These are phyloP conservation scores for Tarenaya hassleriana DNA, from an alignment of 345 rosid species.

Conservation along the genomic window DNA sequence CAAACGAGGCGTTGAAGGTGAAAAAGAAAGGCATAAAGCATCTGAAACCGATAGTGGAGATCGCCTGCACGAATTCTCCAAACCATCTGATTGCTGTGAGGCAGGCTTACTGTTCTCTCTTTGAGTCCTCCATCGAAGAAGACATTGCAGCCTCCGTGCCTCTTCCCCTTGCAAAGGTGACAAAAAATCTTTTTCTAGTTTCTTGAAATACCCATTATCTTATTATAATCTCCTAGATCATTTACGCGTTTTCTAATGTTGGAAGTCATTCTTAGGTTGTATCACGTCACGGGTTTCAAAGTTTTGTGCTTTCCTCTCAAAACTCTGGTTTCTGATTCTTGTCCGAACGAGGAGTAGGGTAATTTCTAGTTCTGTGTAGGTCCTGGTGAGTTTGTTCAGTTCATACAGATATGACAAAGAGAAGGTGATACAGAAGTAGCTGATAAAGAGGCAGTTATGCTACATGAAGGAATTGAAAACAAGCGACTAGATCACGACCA, in stretches of 20 bases:
- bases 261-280: background rate
- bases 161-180: slow-evolving; percentile 60
- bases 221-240: too few species aligned
- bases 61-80: slow-evolving; percentile 71
- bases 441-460: slow-evolving; percentile 49
- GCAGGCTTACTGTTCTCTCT: slow-evolving; percentile 64
- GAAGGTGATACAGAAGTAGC: slow-evolving; percentile 45
- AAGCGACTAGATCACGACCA: slow-evolving; percentile 61
- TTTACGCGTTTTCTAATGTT: too few species aligned
- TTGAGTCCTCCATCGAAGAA: slow-evolving; percentile 68
- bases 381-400: slow-evolving; percentile 59
- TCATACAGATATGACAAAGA: slow-evolving; percentile 75
- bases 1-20: slow-evolving; percentile 45
- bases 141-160: slow-evolving; percentile 43
- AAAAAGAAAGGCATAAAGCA: slow-evolving; percentile 38
- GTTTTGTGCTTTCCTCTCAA: background rate
- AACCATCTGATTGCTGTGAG: slow-evolving; percentile 67
- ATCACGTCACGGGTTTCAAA: background rate
- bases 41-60: slow-evolving; percentile 59
- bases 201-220: background rate
- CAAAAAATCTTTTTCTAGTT: too few species aligned
- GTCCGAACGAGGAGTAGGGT: too few species aligned
- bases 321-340: background rate
- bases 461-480: slow-evolving; percentile 50
- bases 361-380: slow-evolving; percentile 35